A percentile compares a stretch with the other conserved stretches of the same genome.
phyloP scores from a whole-genome alignment of 129 eudicot genomes.

The Ambrosia trifida region DNA sequence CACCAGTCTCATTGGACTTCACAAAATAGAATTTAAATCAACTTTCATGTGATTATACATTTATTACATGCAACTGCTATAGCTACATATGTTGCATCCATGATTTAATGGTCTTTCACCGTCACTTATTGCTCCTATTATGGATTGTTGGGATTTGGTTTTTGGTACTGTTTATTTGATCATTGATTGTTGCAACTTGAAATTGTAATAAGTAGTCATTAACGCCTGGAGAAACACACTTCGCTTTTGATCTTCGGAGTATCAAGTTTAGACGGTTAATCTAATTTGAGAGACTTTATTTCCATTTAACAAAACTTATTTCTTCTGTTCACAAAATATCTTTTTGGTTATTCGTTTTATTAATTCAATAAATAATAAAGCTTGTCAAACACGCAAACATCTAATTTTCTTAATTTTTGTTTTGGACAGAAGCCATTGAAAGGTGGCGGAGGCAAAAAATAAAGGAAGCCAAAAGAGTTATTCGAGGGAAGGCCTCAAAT shows the following conservation, averaged over 20 bases:
- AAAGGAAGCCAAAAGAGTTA: conserved; percentile 54
- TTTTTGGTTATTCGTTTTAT: background rate
- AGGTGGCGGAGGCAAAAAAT: conserved; percentile 69
- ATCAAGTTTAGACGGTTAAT: background rate
- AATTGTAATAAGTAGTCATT: background rate
- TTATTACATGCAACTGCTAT: background rate
- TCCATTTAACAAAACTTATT: conserved; percentile 3
- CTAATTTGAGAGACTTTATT: background rate
- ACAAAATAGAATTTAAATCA: background rate
- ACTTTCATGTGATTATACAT: background rate
- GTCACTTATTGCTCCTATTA: conserved; percentile 12
- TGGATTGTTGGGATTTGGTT: background rate
- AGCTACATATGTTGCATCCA: conserved; percentile 3
- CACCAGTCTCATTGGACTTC: background rate
- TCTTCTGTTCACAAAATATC: background rate
- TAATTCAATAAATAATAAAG: background rate
- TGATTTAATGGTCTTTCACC: background rate
- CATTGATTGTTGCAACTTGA: background rate
- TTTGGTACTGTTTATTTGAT: background rate
- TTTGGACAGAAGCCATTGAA: conserved; percentile 67
- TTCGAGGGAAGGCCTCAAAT: conserved; percentile 38
- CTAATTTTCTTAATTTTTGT: conserved; percentile 2
- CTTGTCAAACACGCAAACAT: background rate
- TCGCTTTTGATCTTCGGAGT: background rate
- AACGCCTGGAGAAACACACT: background rate